A percentile compares a stretch with the other conserved stretches of the same genome.
These are phyloP conservation scores for Aspergillus sp. DNA, from an alignment of 2,329 filamentous ascomycete species.

Conservation along the genomic window DNA sequence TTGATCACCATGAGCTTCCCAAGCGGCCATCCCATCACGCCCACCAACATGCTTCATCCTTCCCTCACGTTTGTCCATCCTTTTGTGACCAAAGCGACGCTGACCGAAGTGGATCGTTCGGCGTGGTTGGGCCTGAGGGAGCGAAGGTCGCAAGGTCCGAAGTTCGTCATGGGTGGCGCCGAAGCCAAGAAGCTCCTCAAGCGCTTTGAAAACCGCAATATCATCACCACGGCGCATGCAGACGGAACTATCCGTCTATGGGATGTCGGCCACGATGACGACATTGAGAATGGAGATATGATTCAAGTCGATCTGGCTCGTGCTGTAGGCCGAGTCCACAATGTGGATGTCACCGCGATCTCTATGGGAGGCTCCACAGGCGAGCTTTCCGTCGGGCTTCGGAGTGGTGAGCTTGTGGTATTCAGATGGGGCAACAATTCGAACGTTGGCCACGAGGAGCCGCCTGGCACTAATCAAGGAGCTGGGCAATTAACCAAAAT, in stretches of 20 bases:
- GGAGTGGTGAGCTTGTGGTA: conserved; percentile 78
- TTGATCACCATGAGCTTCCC: conserved; percentile 88
- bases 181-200: conserved; percentile 69
- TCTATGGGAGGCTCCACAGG: conserved; percentile 77
- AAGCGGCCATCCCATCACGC: conserved; percentile 83
- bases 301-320: conserved; percentile 85
- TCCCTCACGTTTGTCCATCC: conserved; percentile 88
- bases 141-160: conserved; percentile 73
- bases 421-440: conserved; percentile 87
- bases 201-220: conserved; percentile 76
- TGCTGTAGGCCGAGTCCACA: conserved; percentile 74
- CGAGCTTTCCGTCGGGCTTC: conserved; percentile 80
- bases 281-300: conserved; percentile 80
- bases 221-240: conserved; percentile 82
- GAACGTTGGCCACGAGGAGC: conserved; percentile 64
- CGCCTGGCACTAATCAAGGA: conserved; percentile 54
- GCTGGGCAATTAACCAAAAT: conserved; percentile 75
- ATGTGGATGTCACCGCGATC: conserved; percentile 74
- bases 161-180: conserved; percentile 75
- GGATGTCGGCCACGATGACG: conserved; percentile 88
- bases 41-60: conserved; percentile 88
- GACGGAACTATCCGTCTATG: conserved; percentile 90
- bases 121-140: conserved; percentile 92
- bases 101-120: conserved; percentile 73
- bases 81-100: conserved; percentile 71